A percentile compares a stretch with the other conserved stretches of the same genome.
These are phyloP conservation scores for Yarrowia sp. DNA, from an alignment of 805 yeast genomes.

Conservation along the genomic window DNA sequence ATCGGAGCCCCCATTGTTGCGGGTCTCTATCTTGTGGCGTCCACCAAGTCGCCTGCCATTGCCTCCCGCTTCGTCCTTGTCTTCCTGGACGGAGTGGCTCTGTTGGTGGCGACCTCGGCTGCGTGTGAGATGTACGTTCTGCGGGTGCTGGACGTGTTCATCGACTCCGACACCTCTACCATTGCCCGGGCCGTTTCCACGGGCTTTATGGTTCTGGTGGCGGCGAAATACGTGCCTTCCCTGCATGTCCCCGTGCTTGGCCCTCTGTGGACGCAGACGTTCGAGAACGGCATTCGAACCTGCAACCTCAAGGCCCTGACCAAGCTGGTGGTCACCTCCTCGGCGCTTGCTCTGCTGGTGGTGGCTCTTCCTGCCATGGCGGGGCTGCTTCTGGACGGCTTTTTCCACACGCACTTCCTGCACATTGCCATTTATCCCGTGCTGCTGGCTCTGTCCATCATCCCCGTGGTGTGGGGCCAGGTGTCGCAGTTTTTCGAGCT, in stretches of 20 bases:
- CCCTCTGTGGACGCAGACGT: constrained; percentile 10
- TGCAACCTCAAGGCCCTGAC: not conserved
- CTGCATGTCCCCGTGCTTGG: constrained; percentile 11
- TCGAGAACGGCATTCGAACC: constrained; percentile 10
- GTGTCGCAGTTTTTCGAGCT: constrained; percentile 18
- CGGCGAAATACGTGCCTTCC: constrained; percentile 6
- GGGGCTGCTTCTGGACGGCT: constrained; percentile 3
- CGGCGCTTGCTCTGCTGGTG: constrained; percentile 29
- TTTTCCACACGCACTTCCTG: constrained; percentile 11
- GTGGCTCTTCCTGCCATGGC: constrained; percentile 20
- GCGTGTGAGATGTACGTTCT: constrained; percentile 18
- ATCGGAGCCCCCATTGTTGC: constrained; percentile 43
- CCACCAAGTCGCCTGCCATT: constrained; percentile 26
- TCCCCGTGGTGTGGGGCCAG: constrained; percentile 10
- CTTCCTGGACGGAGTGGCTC: constrained; percentile 2
- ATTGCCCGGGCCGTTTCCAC: constrained; percentile 4
- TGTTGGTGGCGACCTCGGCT: not conserved
- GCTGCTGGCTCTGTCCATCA: constrained; percentile 30
- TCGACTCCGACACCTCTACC: not conserved
- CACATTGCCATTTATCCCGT: constrained; percentile 40
- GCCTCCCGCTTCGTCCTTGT: constrained; percentile 8
- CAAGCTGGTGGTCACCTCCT: constrained; percentile 3
- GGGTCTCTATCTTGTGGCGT: constrained; percentile 16
- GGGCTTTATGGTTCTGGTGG: constrained; percentile 20
- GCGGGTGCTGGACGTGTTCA: constrained; percentile 14